Percentiles rank a stretch among this genome's conserved stretches.
These are phyloP conservation scores for Anthracocystis setariae DNA, from an alignment of 1,284 basidiomycete genomes.

Conservation along the genomic window DNA sequence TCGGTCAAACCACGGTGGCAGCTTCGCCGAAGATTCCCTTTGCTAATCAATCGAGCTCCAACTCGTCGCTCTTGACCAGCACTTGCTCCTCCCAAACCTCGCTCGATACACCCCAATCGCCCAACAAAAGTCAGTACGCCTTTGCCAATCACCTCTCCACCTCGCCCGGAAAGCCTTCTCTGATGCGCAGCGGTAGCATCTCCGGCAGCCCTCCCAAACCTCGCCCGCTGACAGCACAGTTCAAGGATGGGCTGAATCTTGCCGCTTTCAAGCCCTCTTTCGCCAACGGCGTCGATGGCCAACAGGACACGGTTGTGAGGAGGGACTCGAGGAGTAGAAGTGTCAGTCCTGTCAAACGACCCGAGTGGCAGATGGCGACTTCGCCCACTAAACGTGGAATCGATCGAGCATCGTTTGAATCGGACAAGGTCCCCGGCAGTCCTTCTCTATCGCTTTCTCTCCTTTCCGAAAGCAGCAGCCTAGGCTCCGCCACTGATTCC, in stretches of 20 bases:
- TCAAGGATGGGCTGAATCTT: slow-evolving; percentile 45
- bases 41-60: slow-evolving; percentile 11
- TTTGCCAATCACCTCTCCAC: slow-evolving; percentile 17
- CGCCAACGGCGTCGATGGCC: slow-evolving; percentile 1
- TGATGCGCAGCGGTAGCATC: slow-evolving; percentile 31
- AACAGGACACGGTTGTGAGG: slow-evolving; percentile 8
- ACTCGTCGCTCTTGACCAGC: slow-evolving; percentile 4
- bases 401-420: slow-evolving; percentile 2
- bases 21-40: slow-evolving; percentile 12
- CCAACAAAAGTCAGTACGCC: slow-evolving; percentile 6
- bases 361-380: not conserved
- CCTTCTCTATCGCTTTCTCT: slow-evolving; percentile 7
- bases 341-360: slow-evolving; percentile 44
- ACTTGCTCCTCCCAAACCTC: slow-evolving; percentile 7
- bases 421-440: slow-evolving; percentile 19
- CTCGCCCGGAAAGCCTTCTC: slow-evolving; percentile 11
- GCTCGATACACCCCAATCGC: slow-evolving; percentile 6
- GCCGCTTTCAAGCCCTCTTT: slow-evolving; percentile 47
- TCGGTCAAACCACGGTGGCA: slow-evolving; percentile 25
- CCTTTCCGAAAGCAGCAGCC: not conserved
- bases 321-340: slow-evolving; percentile 52
- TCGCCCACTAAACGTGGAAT: not conserved
- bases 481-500: not conserved
- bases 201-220: slow-evolving; percentile 47
- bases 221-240: slow-evolving; percentile 53